Base-by-base conservation (phyloP, 129 eudicot genomes). In the Chrysanthemum makinoi region DNA sequence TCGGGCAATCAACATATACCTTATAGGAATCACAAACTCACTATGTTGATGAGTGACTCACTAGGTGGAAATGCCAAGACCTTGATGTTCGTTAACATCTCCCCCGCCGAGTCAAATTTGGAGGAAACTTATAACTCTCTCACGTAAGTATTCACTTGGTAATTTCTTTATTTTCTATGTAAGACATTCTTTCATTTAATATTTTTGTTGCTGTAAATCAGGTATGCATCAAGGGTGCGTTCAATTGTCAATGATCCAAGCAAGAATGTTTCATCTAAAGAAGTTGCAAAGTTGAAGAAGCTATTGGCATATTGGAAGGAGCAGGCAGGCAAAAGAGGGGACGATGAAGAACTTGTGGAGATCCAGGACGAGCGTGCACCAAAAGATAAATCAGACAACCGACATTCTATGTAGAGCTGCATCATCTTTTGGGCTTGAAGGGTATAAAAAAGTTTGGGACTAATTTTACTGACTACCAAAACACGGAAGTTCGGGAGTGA, bases 41-140 rank as follows among this genome's bases (percentile, higher is more conserved):
- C 97, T 4, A 90, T 95, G 97, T 63, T 95, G 70, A 95, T 95
- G 99, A 95, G 97, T 46, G 99, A 95, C 79, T 95, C 99, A 6
- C 86, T 95, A 0, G 99, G 99, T 24, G 99, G 99, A 14, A 95
- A 95, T 64, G 97, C 99, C 1, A 95, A 95, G 73, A 95, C 99
- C 1, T 80, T 95, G 47, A 95, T 95, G 99, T 95, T 95, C 33
- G 99, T 95, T 8, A 95, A 90, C 76, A 70, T 95, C 30, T 95
- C 99, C 67, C 99, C 99, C 0, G 99, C 97, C 0, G 96, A 88
- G 55, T 95, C 99, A 52, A 95, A 95, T 73, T 78, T 95, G 81
- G 99, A 95, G 16, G 99, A 95, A 82, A 80, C 94, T 17, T 82
- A 95, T 72, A 95, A 95, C 81, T 95, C 99, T 46, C 83, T 95